Percentiles rank a stretch among this genome's conserved stretches.
phyloP scores from a whole-genome alignment of 2,329 filamentous ascomycete species.

The Nothophaeocryptopus gaeumannii region DNA sequence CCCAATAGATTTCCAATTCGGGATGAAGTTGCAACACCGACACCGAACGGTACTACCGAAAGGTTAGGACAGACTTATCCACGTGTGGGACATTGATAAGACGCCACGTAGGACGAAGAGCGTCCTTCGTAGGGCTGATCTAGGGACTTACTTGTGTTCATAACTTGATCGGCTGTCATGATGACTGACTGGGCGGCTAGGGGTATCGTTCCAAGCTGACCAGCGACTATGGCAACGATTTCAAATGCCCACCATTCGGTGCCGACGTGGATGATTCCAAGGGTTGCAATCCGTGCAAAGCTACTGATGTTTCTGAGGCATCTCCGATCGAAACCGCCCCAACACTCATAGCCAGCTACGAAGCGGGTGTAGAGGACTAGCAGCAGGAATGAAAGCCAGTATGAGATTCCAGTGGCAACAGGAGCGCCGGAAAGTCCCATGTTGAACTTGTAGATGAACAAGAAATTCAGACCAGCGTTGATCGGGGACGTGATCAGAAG shows the following conservation, averaged over 20 bases:
- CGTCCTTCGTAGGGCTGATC: no score
- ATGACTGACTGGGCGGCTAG: constrained; percentile 83
- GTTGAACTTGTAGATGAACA: constrained; percentile 70
- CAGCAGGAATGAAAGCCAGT: constrained; percentile 79
- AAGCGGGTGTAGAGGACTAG: constrained; percentile 71
- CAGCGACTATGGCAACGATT: constrained; percentile 80
- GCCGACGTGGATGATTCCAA: constrained; percentile 76
- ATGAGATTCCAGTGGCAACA: constrained; percentile 76
- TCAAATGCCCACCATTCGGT: constrained; percentile 96
- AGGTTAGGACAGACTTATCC: no score
- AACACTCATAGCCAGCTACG: constrained; percentile 69
- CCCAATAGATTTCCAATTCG: constrained; percentile 79
- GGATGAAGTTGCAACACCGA: constrained; percentile 76
- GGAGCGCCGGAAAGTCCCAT: constrained; percentile 77
- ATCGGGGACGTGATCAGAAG: constrained; percentile 60
- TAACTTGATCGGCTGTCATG: constrained; percentile 45
- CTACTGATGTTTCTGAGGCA: constrained; percentile 65
- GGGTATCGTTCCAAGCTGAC: constrained; percentile 71
- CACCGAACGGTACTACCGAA: constrained; percentile 66
- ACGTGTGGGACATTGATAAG: no score
- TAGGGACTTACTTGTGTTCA: constrained; percentile 59
- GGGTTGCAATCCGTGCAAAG: constrained; percentile 70
- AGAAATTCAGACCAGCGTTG: constrained; percentile 57
- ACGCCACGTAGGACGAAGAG: no score
- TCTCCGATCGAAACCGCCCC: constrained; percentile 66